Conservation (phyloP, 2,329 filamentous ascomycete genomes). For the Arthrobotrys conoides region DNA sequence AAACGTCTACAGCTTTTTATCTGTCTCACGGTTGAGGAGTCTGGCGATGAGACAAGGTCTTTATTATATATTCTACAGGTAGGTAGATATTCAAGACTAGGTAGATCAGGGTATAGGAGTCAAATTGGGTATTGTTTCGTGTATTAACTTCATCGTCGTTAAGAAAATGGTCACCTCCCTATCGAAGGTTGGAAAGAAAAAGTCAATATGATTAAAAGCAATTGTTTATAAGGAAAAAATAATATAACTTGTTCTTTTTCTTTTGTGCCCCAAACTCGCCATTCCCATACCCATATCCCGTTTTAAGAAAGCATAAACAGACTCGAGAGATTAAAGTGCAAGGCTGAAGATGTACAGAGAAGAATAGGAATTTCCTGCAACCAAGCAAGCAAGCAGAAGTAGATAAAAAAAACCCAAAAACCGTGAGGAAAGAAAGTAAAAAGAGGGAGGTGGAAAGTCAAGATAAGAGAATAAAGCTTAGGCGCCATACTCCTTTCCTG, state of each 20-base stretch:
- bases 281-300: conserved; percentile 13
- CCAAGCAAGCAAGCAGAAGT: not conserved
- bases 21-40: too few species aligned
- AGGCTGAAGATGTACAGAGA: conserved; percentile 31
- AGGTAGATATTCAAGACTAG: too few species aligned
- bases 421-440: not conserved
- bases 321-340: not conserved
- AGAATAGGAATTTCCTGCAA: not conserved
- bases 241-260: conserved; percentile 8
- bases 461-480: conserved; percentile 19
- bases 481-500: conserved; percentile 62
- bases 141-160: conserved; percentile 9
- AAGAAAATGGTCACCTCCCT: conserved; percentile 6
- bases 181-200: not conserved
- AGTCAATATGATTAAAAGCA: not conserved
- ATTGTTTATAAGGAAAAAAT: not conserved
- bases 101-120: not conserved
- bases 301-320: conserved; percentile 1
- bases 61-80: too few species aligned
- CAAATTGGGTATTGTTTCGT: conserved; percentile 13
- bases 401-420: not conserved
- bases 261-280: not conserved
- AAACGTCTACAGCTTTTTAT: not conserved
- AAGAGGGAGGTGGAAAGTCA: not conserved
- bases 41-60: too few species aligned